Evolutionary conservation across 1,284 basidiomycete genomes (phyloP), one percentile per base, ranked within the genome.

Genomic region (Fomitopsis pinicola): DNA sequence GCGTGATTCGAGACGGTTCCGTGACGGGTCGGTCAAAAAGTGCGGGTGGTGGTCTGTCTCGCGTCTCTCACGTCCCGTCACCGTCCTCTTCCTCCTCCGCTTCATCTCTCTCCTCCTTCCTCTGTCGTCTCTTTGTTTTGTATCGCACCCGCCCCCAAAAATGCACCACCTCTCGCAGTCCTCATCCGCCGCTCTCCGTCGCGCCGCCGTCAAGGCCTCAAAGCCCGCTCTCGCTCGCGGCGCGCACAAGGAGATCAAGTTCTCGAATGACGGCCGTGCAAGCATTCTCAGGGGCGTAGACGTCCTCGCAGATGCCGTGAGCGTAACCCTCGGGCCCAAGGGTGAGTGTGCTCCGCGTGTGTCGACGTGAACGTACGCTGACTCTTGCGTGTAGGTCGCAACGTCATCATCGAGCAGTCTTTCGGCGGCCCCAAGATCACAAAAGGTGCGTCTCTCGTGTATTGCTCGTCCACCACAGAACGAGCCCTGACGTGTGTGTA

Each of bases 401-500:
- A 98, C 76, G 97, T 98, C 71, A 98, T 99, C 81, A 98, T 99
- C 73, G 96, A 98, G 76, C 97, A 98, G 82, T 86, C 94, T 42
- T 99, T 91, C 71, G 97, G 97, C 70, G 94, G 95, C 57, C 97
- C 97, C 66, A 98, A 99, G 79, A 97, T 98, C 75, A 98, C 96
- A 72, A 98, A 98, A 79, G 91, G 91, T 90, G 62, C 50, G 63
- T 60, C 42, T 33, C 10, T 61, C 59, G 46, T n/a, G 56, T 19
- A 3, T 19, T 22, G 52, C 9, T 19, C 64, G 30, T 59, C 56
- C 44, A 8, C 28, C 3, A 15, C 14, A 33, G 61, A 38, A 33
- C 60, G 19, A 45, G 53, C 35, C 15, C 42, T 28, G 33, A 52
- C 44, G 1, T 42, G n/a, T 60, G 53, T 50, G 17, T 63, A 91